A percentile compares a stretch with the other conserved stretches of the same genome.
phyloP scores from a whole-genome alignment of 148 eudicot species.

The Cornus kousa region DNA sequence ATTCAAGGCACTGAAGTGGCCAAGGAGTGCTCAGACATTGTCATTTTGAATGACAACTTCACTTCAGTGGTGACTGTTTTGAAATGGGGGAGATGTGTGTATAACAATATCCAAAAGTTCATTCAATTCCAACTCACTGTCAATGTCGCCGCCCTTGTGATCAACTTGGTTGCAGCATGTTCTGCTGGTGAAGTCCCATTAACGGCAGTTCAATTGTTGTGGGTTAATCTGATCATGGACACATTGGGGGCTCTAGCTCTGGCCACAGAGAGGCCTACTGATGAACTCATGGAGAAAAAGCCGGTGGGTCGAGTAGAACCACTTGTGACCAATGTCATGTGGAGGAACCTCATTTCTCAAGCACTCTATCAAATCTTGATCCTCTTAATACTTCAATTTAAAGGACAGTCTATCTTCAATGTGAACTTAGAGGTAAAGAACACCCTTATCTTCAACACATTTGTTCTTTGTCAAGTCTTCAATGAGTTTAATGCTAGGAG shows the following conservation, averaged over 20 bases:
- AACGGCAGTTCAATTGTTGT: neutral
- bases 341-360: constrained; percentile 8
- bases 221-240: constrained; percentile 4
- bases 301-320: neutral
- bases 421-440: neutral
- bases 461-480: neutral
- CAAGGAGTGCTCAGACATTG: neutral
- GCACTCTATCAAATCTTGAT: neutral
- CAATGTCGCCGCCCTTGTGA: constrained; percentile 1
- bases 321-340: neutral
- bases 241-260: constrained; percentile 5
- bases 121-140: constrained; percentile 2
- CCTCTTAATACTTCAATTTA: neutral
- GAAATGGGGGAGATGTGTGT: constrained; percentile 5
- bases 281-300: neutral
- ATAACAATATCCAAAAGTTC: constrained; percentile 3
- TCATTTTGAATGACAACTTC: constrained; percentile 5
- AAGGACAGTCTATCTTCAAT: neutral
- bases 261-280: neutral
- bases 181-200: neutral
- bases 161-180: constrained; percentile 6
- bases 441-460: constrained; percentile 1
- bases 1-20: constrained; percentile 5
- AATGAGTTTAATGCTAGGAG: neutral
- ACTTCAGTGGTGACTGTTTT: neutral